Evolutionary conservation across 2,329 filamentous ascomycete genomes (phyloP), one percentile per base, ranked within the genome.

Genomic region (Xylariaceae sp.): DNA sequence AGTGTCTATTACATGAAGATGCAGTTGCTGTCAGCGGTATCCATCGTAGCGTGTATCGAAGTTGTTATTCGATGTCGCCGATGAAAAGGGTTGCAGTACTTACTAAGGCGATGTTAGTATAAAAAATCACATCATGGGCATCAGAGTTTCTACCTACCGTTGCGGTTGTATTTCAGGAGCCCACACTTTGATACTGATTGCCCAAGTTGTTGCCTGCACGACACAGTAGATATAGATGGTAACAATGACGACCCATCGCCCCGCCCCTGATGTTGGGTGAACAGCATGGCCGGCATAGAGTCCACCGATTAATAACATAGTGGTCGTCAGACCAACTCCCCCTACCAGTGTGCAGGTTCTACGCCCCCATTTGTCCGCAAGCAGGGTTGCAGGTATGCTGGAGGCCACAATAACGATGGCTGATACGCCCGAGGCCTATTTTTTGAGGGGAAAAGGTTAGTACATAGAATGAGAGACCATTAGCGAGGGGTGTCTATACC

Each of bases 331-430:
- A 1, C 68, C 54, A 2, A 75, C 47, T 0, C 79, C 82, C 40
- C 74, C 79, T 0, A 71, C 58, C 5, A 83, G 67, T 8, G 75
- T 74, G 1, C 72, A 75, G 5, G 70, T 72, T 5, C 77, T 70
- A 2, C 79, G 69, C 1, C 78, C 78, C 72, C 78, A 80, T 34
- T 64, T 64, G 50, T 83, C 80, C 0, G 78, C 75, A 39, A 73
- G 72, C 2, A 80, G 62, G 2, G 75, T 68, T 0, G 75, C 78
- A 5, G 58, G 58, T 37, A 61, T 51, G 3, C 50, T 58, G 8
- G 52, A 50, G 16, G 49, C 51, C 36, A 61, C 45, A 44, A 61
- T 61, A n/a, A 59, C 49, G 20, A 61, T 44, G 1, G 55, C 57
- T n/a, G 49, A 54, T 22, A 58, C 52, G 21, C 57, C 56, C 2